Percentiles rank a stretch among this genome's conserved stretches.
Conservation (phyloP, 805 yeast genomes). For the Candida coquimbonensis region DNA sequence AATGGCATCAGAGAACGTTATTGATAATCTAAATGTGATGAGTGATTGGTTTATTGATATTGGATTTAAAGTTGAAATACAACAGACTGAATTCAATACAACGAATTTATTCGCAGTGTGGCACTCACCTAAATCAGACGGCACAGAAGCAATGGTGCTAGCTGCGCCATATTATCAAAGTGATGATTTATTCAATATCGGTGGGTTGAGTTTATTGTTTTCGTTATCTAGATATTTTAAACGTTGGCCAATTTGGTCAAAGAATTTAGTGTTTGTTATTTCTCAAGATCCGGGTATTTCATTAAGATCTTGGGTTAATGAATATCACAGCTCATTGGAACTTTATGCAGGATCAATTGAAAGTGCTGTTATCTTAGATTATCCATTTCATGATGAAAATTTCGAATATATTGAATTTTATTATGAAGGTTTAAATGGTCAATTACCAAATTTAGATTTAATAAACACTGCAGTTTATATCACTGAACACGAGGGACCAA, state of each 20-base stretch:
- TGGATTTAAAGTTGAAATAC: slow-evolving; percentile 58
- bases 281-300: slow-evolving; percentile 66
- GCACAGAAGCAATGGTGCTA: slow-evolving; percentile 89
- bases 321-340: slow-evolving; percentile 80
- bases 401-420: slow-evolving; percentile 67
- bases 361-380: slow-evolving; percentile 82
- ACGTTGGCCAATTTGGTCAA: slow-evolving; percentile 91
- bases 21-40: slow-evolving; percentile 38
- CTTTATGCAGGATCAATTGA: slow-evolving; percentile 82
- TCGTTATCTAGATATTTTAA: slow-evolving; percentile 75
- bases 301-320: slow-evolving; percentile 85
- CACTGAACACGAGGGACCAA: slow-evolving; percentile 69
- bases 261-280: slow-evolving; percentile 80
- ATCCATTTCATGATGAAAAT: slow-evolving; percentile 55
- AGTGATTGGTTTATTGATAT: slow-evolving; percentile 57
- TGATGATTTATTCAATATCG: slow-evolving; percentile 60
- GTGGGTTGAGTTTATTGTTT: slow-evolving; percentile 70
- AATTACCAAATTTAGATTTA: slow-evolving; percentile 87
- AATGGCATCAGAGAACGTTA: slow-evolving; percentile 21
- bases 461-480: slow-evolving; percentile 74
- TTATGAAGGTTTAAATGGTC: slow-evolving; percentile 92
- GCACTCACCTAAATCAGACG: slow-evolving; percentile 93
- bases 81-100: slow-evolving; percentile 34
- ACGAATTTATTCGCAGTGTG: slow-evolving; percentile 67
- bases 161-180: slow-evolving; percentile 82